These are phyloP conservation scores for Aspergillus viridinutans DNA, from an alignment of 2,329 filamentous ascomycete genomes.

Conservation along the genomic window DNA sequence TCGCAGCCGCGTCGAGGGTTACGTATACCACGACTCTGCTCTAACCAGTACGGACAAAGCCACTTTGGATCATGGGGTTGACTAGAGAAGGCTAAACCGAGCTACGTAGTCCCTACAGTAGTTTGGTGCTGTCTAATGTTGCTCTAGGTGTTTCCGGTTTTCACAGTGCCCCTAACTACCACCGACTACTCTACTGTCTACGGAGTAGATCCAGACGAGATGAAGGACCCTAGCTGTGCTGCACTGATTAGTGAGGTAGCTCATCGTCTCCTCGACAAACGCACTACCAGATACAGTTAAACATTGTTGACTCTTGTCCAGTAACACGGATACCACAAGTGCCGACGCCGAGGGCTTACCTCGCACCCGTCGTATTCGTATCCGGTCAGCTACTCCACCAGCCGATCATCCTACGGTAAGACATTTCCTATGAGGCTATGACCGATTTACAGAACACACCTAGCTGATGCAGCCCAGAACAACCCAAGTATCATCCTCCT, in stretches of 20 bases:
- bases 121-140: not conserved
- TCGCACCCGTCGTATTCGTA: not conserved
- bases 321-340: not conserved
- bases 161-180: not conserved
- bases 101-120: not conserved
- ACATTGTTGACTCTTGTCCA: not conserved
- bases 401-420: not conserved
- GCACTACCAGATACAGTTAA: not conserved
- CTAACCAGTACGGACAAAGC: not conserved
- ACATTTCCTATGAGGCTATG: not conserved
- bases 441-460: too few species aligned
- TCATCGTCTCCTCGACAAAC: not conserved
- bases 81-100: not conserved
- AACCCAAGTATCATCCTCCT: too few species aligned
- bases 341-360: not conserved
- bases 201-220: not conserved
- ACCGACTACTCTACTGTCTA: not conserved
- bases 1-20: not conserved
- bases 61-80: not conserved
- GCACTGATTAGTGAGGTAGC: not conserved
- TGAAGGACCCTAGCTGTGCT: not conserved
- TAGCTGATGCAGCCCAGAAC: too few species aligned
- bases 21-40: not conserved
- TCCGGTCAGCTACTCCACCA: not conserved
- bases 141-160: not conserved